Conservation (phyloP, 495 filamentous ascomycete species). For the Staphylotrichum longicolle region DNA sequence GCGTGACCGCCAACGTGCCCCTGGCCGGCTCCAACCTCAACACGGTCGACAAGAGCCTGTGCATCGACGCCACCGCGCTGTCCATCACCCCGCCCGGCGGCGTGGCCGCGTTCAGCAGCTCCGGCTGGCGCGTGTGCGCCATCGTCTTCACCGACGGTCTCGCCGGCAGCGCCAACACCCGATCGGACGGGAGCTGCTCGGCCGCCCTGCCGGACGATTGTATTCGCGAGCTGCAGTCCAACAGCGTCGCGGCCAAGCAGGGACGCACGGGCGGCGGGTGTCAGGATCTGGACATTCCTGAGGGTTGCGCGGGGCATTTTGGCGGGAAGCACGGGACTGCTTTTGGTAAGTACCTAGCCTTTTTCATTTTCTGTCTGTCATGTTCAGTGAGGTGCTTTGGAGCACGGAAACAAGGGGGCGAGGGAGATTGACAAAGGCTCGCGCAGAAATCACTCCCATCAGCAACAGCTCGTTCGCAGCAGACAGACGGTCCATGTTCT, state of each 20-base stretch:
- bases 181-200: slow-evolving; percentile 14
- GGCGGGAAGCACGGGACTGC: slow-evolving; percentile 1
- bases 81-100: slow-evolving; percentile 17
- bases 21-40: not conserved
- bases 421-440: too few species aligned
- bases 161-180: not conserved
- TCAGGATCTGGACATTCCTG: slow-evolving; percentile 18
- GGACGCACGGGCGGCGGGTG: slow-evolving; percentile 15
- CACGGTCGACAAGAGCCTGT: slow-evolving; percentile 1
- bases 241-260: slow-evolving; percentile 9
- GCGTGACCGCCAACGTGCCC: slow-evolving; percentile 20
- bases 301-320: slow-evolving; percentile 14
- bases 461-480: not conserved
- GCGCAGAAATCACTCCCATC: not conserved
- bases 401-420: too few species aligned
- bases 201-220: slow-evolving; percentile 16
- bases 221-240: slow-evolving; percentile 21
- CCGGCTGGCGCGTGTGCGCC: slow-evolving; percentile 23
- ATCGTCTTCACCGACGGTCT: slow-evolving; percentile 25
- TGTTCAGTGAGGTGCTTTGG: not conserved
- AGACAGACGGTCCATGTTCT: slow-evolving; percentile 12
- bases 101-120: not conserved
- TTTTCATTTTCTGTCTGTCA: not conserved
- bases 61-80: slow-evolving; percentile 14
- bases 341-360: slow-evolving; percentile 17